These are phyloP conservation scores for Ramalina intermedia DNA, from an alignment of 495 filamentous ascomycete species.

Conservation along the genomic window DNA sequence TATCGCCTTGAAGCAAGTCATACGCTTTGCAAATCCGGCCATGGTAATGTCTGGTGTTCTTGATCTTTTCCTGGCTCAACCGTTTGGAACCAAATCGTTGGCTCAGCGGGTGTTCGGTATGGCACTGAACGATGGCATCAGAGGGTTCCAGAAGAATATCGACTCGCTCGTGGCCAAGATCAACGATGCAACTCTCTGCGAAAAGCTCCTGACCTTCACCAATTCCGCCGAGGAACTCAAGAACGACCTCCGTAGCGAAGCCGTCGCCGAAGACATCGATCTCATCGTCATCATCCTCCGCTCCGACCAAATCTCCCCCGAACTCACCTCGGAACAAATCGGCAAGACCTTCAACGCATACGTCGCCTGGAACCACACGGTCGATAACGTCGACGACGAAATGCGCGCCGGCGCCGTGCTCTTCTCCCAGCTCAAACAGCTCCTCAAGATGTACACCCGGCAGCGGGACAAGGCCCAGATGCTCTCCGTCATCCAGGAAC, in stretches of 20 bases:
- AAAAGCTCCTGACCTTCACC: constrained; percentile 67
- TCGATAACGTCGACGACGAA: constrained; percentile 78
- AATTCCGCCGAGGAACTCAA: constrained; percentile 62
- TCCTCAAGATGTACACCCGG: constrained; percentile 80
- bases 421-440: constrained; percentile 87
- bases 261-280: constrained; percentile 55
- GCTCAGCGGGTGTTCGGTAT: constrained; percentile 87
- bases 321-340: constrained; percentile 58
- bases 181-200: constrained; percentile 59
- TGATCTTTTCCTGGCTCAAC: constrained; percentile 89
- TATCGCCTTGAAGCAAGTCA: constrained; percentile 84
- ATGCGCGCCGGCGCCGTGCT: constrained; percentile 77
- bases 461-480: constrained; percentile 96
- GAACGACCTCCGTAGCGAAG: constrained; percentile 55
- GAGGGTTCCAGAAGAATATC: constrained; percentile 68
- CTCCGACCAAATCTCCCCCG: constrained; percentile 54
- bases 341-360: constrained; percentile 81
- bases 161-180: constrained; percentile 61
- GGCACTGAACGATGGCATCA: constrained; percentile 82
- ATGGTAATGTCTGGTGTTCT: constrained; percentile 87
- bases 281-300: constrained; percentile 70
- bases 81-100: constrained; percentile 76
- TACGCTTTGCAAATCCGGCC: constrained; percentile 88
- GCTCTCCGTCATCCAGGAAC: constrained; percentile 88
- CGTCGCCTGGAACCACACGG: constrained; percentile 90